Conservation (phyloP, 768 basidiomycete species). For the Agaricus sinodeliciosus region DNA sequence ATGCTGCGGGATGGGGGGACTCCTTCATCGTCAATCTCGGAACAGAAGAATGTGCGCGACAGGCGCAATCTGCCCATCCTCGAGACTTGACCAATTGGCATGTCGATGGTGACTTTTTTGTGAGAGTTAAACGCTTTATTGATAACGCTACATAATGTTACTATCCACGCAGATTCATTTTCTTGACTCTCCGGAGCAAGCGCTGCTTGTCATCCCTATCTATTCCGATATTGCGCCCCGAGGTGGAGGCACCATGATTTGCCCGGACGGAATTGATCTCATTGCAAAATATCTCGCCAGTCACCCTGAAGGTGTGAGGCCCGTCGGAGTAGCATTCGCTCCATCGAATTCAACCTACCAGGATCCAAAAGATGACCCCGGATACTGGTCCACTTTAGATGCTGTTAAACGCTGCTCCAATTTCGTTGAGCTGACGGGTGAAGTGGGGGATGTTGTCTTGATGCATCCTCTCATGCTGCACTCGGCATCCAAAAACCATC, state of each 20-base stretch:
- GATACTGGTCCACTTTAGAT: conserved; percentile 37
- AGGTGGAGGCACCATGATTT: conserved; percentile 57
- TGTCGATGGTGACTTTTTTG: conserved; percentile 55
- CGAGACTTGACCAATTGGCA: conserved; percentile 57
- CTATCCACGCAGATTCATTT: conserved; percentile 38
- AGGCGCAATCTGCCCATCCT: conserved; percentile 25
- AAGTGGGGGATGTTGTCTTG: conserved; percentile 57
- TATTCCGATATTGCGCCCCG: conserved; percentile 48
- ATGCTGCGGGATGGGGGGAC: conserved; percentile 46
- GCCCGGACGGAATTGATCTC: conserved; percentile 45
- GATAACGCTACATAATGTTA: not conserved
- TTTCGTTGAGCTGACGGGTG: conserved; percentile 52
- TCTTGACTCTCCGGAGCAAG: conserved; percentile 63
- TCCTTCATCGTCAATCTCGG: conserved; percentile 62
- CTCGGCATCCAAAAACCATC: conserved; percentile 53
- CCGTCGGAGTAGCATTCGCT: conserved; percentile 37
- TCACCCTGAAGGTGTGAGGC: conserved; percentile 47
- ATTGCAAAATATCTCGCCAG: conserved; percentile 44
- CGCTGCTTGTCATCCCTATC: conserved; percentile 53
- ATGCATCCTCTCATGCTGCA: conserved; percentile 63
- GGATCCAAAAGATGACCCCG: conserved; percentile 31
- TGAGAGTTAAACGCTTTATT: conserved; percentile 15
- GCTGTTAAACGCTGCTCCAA: conserved; percentile 33
- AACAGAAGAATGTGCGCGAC: conserved; percentile 31
- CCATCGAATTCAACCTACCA: conserved; percentile 33